Evolutionary conservation across 306 rosid species (phyloP), one percentile per base, ranked within the genome.

Genomic region (Amphicarpaea edgeworthii): DNA sequence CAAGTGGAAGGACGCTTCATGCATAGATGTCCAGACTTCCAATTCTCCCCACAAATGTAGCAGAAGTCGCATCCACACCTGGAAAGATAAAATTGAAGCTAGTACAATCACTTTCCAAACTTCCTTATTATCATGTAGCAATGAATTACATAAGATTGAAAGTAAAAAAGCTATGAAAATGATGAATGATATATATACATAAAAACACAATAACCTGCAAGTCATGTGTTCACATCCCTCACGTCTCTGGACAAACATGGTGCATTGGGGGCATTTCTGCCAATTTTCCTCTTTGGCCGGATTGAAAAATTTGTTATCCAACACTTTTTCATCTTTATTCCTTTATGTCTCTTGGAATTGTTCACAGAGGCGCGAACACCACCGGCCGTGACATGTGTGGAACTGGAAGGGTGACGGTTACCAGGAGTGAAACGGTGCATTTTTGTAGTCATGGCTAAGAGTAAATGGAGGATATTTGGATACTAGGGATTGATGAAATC

Each of bases 51-150:
- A 78, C 77, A 78, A 0, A 2, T 11, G 21, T 78, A 78, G 20
- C 82, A 78, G 54, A 78, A 78, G n/a, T 59, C 1, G 59, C 76
- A 45, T 46, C 63, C 82, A 69, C 71, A 70, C 65, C 82, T 78
- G 24, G 0, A 47, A 59, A 45, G 2, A 53, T 4, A 4, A 57
- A 37, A 69, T 37, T 45, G 3, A 1, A 10, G 1, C n/a, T 19
- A 69, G 8, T 7, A 38, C 42, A 38, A 1, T 38, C 10, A 38
- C 42, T 38, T 38, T 7, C 1, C 10, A n/a, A n/a, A n/a, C 3
- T 34, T 1, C 5, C 5, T 34, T 7, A 34, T 34, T 34, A 34
- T 34, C 0, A 5, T 34, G 40, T 34, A 34, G 5, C 7, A 34
- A 34, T 1, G 32, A 28, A 28, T 28, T 28, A 28, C 32, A 28